A percentile compares a stretch with the other conserved stretches of the same genome.
phyloP scores from a whole-genome alignment of 2,329 filamentous ascomycete species.

The Pyrenochaeta sp. region DNA sequence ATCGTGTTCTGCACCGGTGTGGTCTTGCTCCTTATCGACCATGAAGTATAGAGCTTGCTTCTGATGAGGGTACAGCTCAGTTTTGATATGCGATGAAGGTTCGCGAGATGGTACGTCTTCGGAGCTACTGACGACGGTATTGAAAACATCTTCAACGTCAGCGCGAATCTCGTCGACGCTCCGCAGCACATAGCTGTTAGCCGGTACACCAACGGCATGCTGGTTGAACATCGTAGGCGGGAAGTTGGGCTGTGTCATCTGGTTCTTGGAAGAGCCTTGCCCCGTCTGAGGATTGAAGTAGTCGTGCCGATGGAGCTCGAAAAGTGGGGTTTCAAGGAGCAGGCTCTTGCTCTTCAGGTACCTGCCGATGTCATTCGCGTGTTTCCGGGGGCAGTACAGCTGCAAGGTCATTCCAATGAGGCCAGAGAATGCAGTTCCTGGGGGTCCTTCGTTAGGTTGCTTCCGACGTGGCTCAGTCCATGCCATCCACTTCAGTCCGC shows the following conservation, averaged over 20 bases:
- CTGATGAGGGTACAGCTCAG: slow-evolving; percentile 79
- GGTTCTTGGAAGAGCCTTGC: slow-evolving; percentile 19
- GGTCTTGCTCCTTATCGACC: slow-evolving; percentile 75
- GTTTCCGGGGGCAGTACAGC: slow-evolving; percentile 78
- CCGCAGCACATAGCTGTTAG: slow-evolving; percentile 28
- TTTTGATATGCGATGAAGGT: slow-evolving; percentile 69
- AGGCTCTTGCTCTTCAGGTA: slow-evolving; percentile 72
- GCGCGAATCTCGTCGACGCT: slow-evolving; percentile 81
- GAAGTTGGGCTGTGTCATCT: slow-evolving; percentile 24
- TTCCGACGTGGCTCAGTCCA: slow-evolving; percentile 74
- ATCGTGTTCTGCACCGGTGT: slow-evolving; percentile 67
- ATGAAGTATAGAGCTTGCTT: slow-evolving; percentile 91
- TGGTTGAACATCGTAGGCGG: slow-evolving; percentile 14
- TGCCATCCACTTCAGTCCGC: slow-evolving; percentile 74
- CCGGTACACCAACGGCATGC: slow-evolving; percentile 13
- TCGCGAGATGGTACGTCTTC: slow-evolving; percentile 80
- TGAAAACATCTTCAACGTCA: slow-evolving; percentile 87
- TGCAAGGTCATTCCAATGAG: slow-evolving; percentile 71
- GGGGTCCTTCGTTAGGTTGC: slow-evolving; percentile 63
- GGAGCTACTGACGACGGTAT: slow-evolving; percentile 74
- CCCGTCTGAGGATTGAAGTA: slow-evolving; percentile 77
- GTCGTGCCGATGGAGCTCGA: slow-evolving; percentile 70
- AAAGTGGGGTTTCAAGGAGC: slow-evolving; percentile 69
- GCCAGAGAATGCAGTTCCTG: slow-evolving; percentile 27
- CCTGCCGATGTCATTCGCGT: slow-evolving; percentile 70